Conservation (phyloP, 2,329 filamentous ascomycete species). For the Sclerotinia trifoliorum region DNA sequence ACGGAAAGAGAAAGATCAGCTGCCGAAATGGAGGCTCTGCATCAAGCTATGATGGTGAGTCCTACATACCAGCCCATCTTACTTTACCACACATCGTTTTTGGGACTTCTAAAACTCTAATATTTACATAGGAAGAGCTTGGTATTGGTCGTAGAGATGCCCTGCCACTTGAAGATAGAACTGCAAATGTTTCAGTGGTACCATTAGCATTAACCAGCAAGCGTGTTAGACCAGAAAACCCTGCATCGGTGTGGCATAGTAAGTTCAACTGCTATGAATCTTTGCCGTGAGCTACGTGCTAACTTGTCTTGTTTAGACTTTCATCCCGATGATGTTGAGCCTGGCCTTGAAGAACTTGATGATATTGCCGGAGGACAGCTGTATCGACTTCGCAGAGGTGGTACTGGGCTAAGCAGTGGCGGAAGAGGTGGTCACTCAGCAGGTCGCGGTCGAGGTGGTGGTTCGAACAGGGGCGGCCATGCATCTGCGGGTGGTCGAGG, state of each 20-base stretch:
- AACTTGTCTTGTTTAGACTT: slow-evolving; percentile 23
- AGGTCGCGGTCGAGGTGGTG: slow-evolving; percentile 7
- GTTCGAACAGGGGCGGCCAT: slow-evolving; percentile 16
- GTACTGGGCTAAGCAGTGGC: slow-evolving; percentile 4
- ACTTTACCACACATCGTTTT: background rate
- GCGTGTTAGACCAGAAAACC: slow-evolving; percentile 11
- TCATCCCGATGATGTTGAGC: slow-evolving; percentile 31
- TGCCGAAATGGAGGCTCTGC: slow-evolving; percentile 19
- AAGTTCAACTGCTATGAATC: slow-evolving; percentile 18
- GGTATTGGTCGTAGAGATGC: slow-evolving; percentile 34
- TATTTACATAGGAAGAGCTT: slow-evolving; percentile 36
- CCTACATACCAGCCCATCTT: background rate
- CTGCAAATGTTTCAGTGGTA: background rate
- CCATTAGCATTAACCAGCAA: background rate
- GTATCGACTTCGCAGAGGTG: slow-evolving; percentile 31
- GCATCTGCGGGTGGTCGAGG: slow-evolving; percentile 1
- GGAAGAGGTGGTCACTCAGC: slow-evolving; percentile 21
- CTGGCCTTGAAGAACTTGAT: slow-evolving; percentile 29
- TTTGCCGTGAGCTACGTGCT: background rate
- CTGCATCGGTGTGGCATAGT: slow-evolving; percentile 31
- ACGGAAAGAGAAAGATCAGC: slow-evolving; percentile 1
- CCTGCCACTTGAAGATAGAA: slow-evolving; percentile 33
- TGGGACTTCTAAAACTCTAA: background rate
- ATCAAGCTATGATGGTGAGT: slow-evolving; percentile 37
- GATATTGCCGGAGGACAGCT: slow-evolving; percentile 36